Base-by-base conservation (phyloP, 1,139 yeast species). In the Entelexis paramagnoliae region DNA sequence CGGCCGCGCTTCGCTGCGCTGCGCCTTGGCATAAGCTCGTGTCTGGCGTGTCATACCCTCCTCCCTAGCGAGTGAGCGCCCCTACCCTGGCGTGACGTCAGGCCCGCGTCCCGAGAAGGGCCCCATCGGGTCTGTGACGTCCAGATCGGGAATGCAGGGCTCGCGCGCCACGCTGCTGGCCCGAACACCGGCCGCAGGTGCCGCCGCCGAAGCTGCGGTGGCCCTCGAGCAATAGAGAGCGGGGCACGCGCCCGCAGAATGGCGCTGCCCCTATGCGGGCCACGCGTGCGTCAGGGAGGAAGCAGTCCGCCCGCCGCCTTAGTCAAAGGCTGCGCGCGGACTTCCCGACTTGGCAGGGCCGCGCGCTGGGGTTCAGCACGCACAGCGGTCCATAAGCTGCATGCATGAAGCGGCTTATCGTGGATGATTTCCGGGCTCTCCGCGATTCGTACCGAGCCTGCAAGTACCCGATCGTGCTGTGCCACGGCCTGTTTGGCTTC, bases 401-500 rank as follows among this genome's bases (percentile, higher is more conserved):
- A 42, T 42, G 46, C 35, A 42, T 42, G 46, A 30, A 34, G 10
- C 51, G 46, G 33, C 35, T 58, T 2, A 44, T 58, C 26, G 39
- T 51, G 7, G 58, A 59, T 46, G 62, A 60, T 45, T 60, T 60
- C 46, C 49, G 49, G 29, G 49, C 47, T 6, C 49, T 57, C 13
- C 46, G 53, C 11, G 36, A 41, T 30, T 10, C 32, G 13, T 62
- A 61, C 41, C 46, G 46, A 19, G 51, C 59, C 4, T 53, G 60
- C 1, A 69, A 68, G 47, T 70, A 75, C 62, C 95, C 95, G 0
- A 75, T 86, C 2, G 83, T 86, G 0, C 66, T 86, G 33, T 86
- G 95, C 60, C 95, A 86, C 68, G 95, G 95, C 0, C 73, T 86
- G 39, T 78, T 86, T 0, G 95, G 95, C 0, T 86, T 85, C 59